phyloP scores from a whole-genome alignment of 2,329 filamentous ascomycete genomes.

The Hypoxylon rubiginosum region DNA sequence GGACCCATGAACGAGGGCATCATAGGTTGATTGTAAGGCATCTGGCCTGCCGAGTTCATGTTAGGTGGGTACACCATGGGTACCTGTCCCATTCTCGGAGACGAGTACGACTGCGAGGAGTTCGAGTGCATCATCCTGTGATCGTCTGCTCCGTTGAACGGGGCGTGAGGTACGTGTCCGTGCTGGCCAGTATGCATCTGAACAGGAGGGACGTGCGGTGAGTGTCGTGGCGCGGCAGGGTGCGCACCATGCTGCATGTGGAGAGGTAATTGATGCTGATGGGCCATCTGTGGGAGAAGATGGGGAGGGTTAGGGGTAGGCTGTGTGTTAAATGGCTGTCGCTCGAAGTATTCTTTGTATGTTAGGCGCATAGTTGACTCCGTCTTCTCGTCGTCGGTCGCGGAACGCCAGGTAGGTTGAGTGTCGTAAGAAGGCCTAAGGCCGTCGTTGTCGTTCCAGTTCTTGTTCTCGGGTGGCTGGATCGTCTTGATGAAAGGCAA shows the following conservation, averaged over 20 bases:
- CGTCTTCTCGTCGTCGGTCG: constrained; percentile 77
- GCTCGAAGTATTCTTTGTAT: constrained; percentile 85
- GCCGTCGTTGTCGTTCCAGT: constrained; percentile 83
- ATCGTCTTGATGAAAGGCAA: constrained; percentile 67
- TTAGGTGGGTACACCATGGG: constrained; percentile 77
- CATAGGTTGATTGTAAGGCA: constrained; percentile 79
- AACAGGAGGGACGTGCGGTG: constrained; percentile 82
- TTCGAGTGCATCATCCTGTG: constrained; percentile 91
- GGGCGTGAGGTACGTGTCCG: constrained; percentile 72
- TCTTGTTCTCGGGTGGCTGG: constrained; percentile 65
- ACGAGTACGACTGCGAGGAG: constrained; percentile 86
- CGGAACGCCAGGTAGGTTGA: constrained; percentile 83
- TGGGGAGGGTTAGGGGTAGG: constrained; percentile 78
- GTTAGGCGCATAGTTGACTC: constrained; percentile 74
- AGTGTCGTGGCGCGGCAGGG: constrained; percentile 75
- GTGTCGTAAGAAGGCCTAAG: constrained; percentile 88
- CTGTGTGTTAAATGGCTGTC: constrained; percentile 70
- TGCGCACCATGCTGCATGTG: constrained; percentile 83
- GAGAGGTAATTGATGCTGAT: constrained; percentile 86
- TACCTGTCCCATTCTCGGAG: constrained; percentile 80
- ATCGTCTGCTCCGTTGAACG: constrained; percentile 82
- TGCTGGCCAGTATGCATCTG: constrained; percentile 83
- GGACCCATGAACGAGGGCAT: constrained; percentile 79
- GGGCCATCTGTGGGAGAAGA: constrained; percentile 78
- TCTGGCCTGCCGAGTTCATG: constrained; percentile 77